Base-by-base conservation (phyloP, 1,284 basidiomycete genomes). In the Bjerkandera adusta region DNA sequence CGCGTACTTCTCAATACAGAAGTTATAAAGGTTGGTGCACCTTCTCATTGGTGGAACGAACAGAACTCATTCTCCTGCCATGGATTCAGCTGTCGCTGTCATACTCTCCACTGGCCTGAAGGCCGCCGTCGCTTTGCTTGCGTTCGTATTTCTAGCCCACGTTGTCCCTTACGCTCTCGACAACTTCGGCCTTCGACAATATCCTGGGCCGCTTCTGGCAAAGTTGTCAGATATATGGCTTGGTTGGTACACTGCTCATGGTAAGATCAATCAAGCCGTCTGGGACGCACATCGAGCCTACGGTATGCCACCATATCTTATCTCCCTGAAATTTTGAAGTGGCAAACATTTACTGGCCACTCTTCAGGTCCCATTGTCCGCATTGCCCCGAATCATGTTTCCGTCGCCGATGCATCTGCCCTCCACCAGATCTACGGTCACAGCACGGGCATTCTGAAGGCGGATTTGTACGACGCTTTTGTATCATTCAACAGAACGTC, bases 171-270 rank as follows among this genome's bases (percentile, higher is more conserved):
- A 78, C 59, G 41, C 84, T 6, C 49, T 69, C 20, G 85, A 89
- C 52, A 59, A 75, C 0, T 69, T 79, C 58, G 66, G 68, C 15
- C 72, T 85, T 27, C 76, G 81, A 29, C 58, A 60, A 12, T 73
- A 82, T 55, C 85, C 86, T 7, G 92, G 90, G 0, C 91, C 92
- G 0, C 72, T 79, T 47, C 59, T 83, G 1, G 91, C 91, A 30
- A 80, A 77, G 54, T 82, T 92, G 56, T 77, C 83, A 10, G 81
- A 89, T 58, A 53, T 77, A 7, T 94, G 90, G 89, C 68, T 94
- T 18, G 37, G 43, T 18, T n/a, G n/a, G n/a, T n/a, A n/a, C n/a
- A 29, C 15, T 26, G 16, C 3, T 35, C 10, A 6, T 16, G 3
- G 29, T 26, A 26, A 34, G 7, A 4, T 33, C 26, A n/a, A 16